phyloP scores from a whole-genome alignment of 768 basidiomycete species.

The Strobilomyces dryophilus region DNA sequence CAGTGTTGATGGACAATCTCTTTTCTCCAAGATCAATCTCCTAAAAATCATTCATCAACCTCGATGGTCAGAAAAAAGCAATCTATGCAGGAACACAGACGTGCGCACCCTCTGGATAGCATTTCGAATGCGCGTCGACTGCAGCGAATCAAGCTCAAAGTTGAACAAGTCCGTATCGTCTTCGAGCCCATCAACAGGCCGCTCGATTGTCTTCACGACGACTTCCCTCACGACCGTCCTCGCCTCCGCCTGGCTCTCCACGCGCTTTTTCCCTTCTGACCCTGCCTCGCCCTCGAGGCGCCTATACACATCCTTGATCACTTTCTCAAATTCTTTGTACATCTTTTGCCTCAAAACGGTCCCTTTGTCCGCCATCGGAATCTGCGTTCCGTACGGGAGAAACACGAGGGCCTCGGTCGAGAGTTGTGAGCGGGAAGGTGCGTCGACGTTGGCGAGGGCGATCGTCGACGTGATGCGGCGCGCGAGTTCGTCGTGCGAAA shows the following conservation, averaged over 20 bases:
- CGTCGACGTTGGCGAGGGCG: slow-evolving; percentile 32
- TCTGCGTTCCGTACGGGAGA: slow-evolving; percentile 42
- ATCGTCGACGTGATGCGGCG: slow-evolving; percentile 40
- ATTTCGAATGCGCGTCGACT: slow-evolving; percentile 50
- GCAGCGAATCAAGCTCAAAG: slow-evolving; percentile 52
- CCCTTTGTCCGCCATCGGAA: slow-evolving; percentile 37
- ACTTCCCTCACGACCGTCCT: slow-evolving; percentile 9
- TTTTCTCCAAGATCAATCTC: slow-evolving; percentile 20
- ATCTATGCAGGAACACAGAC: slow-evolving; percentile 12
- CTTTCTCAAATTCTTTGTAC: not conserved
- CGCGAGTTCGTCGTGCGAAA: slow-evolving; percentile 25
- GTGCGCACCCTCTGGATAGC: slow-evolving; percentile 35
- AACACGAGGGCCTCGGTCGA: slow-evolving; percentile 48
- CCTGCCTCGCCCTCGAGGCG: slow-evolving; percentile 36
- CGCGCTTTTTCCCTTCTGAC: slow-evolving; percentile 9
- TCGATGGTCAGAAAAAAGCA: slow-evolving; percentile 18
- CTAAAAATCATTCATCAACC: slow-evolving; percentile 1
- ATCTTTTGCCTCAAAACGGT: not conserved
- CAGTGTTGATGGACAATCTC: slow-evolving; percentile 29
- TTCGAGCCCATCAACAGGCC: slow-evolving; percentile 11
- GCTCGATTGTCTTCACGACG: slow-evolving; percentile 21
- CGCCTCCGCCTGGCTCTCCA: slow-evolving; percentile 12
- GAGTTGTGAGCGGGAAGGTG: slow-evolving; percentile 38
- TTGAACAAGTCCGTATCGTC: slow-evolving; percentile 40
- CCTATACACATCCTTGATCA: slow-evolving; percentile 39